These are phyloP conservation scores for Magnusiomyces ingens DNA, from an alignment of 1,139 yeast genomes.

Conservation along the genomic window DNA sequence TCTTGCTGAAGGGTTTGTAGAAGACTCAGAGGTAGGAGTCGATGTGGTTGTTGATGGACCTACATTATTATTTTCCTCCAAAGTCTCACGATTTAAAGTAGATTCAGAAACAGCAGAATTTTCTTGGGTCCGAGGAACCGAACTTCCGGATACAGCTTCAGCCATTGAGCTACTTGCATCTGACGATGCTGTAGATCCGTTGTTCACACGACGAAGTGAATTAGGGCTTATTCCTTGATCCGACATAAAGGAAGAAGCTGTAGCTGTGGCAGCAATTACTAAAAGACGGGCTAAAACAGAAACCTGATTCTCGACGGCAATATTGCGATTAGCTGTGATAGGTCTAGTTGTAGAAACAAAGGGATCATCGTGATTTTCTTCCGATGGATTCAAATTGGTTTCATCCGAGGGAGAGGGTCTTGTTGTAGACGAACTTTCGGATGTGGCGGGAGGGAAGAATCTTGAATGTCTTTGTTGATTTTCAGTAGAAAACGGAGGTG, in stretches of 20 bases:
- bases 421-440: background rate
- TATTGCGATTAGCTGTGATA: conserved; percentile 2
- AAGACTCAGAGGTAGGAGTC: background rate
- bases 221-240: conserved; percentile 21
- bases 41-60: background rate
- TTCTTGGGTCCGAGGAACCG: background rate
- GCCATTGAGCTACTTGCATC: background rate
- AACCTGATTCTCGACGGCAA: conserved; percentile 34
- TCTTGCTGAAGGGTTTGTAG: conserved; percentile 12
- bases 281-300: conserved; percentile 40
- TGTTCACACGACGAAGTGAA: background rate
- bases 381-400: too few species aligned
- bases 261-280: conserved; percentile 43
- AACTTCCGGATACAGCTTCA: background rate
- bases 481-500: background rate
- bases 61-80: background rate
- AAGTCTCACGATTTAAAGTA: background rate
- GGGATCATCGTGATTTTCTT: too few species aligned
- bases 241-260: conserved; percentile 37
- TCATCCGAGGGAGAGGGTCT: background rate
- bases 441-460: background rate
- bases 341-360: background rate
- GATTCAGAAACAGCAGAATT: background rate
- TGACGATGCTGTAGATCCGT: background rate
- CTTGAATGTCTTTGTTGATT: background rate